Evolutionary conservation across 768 basidiomycete species (phyloP), one percentile per base, ranked within the genome.

Genomic region (Pisolithus orientalis): DNA sequence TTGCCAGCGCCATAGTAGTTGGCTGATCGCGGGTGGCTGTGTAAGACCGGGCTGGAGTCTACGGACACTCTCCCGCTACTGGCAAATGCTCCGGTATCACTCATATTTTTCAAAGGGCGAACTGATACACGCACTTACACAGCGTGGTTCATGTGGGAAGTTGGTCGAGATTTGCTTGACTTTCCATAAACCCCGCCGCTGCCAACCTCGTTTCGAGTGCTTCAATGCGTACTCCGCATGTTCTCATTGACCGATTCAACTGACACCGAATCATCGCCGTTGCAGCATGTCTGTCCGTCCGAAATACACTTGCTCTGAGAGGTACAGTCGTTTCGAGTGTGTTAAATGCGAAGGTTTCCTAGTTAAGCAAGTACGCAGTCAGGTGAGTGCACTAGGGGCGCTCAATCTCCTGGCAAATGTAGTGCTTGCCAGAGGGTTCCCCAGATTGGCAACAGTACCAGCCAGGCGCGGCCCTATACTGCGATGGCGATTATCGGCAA

Each of bases 181-280:
- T 49, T 53, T 49, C 52, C 34, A 61, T 54, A 53, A 53, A 59
- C 55, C 51, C 52, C 42, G 57, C 61, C 67, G 53, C 58, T 50
- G 59, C 54, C 58, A 55, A 61, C 63, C 65, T 61, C 59, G 55
- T 54, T 65, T 54, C 52, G 50, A 58, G 54, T 50, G 58, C 46
- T 59, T 57, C 65, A 66, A 67, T 51, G 67, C 65, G 59, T 58
- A 60, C 46, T 59, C 66, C 66, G 65, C 66, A 70, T 67, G 65
- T 66, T 58, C 61, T 50, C 55, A 45, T 45, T 28, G 44, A 28
- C 9, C 27, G 28, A 45, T 16, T 45, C 28, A 45, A 45, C 44
- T 45, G 27, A 31, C 25, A 45, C 44, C 44, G 44, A 29, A 28
- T 28, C 44, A 45, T 45, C 25, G 25, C 44, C 16, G 13, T 14